phyloP scores from a whole-genome alignment of 2,329 filamentous ascomycete species.

The Pseudogymnoascus sp. region DNA sequence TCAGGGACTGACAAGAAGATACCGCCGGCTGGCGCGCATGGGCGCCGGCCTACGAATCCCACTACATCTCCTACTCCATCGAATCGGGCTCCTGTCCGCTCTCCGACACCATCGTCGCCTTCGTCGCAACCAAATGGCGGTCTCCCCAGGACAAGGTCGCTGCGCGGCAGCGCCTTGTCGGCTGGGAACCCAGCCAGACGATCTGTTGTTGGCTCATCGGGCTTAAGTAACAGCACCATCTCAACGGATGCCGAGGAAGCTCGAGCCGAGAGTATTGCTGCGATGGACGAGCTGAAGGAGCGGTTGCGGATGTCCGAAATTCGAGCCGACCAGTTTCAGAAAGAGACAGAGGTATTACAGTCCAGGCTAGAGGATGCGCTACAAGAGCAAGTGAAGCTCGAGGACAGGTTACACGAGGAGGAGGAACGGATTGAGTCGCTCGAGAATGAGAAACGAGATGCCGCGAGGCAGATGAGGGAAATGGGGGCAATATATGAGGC shows the following conservation, averaged over 20 bases:
- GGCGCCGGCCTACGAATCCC: neutral
- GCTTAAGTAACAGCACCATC: slow-evolving; percentile 24
- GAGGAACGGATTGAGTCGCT: slow-evolving; percentile 75
- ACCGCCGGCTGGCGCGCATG: slow-evolving; percentile 4
- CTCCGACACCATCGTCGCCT: slow-evolving; percentile 3
- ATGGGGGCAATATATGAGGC: slow-evolving; percentile 88
- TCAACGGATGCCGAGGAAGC: slow-evolving; percentile 54
- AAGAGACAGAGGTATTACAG: slow-evolving; percentile 78
- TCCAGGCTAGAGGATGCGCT: slow-evolving; percentile 76
- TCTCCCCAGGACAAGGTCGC: slow-evolving; percentile 7
- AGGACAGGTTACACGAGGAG: slow-evolving; percentile 79
- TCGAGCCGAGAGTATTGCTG: slow-evolving; percentile 67
- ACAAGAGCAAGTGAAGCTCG: slow-evolving; percentile 73
- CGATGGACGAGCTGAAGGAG: slow-evolving; percentile 77
- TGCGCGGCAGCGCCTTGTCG: slow-evolving; percentile 9
- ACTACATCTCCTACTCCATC: slow-evolving; percentile 6
- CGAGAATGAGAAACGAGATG: slow-evolving; percentile 76
- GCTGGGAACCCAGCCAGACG: slow-evolving; percentile 4
- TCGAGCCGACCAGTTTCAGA: slow-evolving; percentile 68
- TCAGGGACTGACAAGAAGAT: slow-evolving; percentile 10
- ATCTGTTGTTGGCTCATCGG: slow-evolving; percentile 21
- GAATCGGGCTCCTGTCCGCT: slow-evolving; percentile 1
- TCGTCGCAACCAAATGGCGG: slow-evolving; percentile 11
- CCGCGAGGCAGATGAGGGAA: slow-evolving; percentile 74
- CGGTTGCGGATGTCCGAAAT: slow-evolving; percentile 73